Conservation (phyloP, 2,329 filamentous ascomycete species). For the Hirsutella minnesotensis region DNA sequence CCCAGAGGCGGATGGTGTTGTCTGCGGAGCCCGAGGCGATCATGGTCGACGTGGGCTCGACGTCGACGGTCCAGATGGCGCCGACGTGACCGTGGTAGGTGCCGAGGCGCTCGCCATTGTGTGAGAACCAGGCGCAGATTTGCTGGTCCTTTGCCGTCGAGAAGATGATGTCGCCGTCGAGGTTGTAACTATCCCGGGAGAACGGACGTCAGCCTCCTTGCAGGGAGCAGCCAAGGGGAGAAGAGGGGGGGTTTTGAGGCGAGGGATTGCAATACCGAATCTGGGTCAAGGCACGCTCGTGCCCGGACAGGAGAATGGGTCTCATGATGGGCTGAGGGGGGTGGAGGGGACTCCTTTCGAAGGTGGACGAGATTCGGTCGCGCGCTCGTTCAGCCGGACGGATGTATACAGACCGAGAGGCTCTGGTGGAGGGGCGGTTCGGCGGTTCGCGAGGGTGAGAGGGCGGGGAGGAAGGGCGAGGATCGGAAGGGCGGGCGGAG, state of each 20-base stretch:
- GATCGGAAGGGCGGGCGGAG: conserved; percentile 11
- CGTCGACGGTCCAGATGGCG: conserved; percentile 97
- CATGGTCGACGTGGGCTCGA: conserved; percentile 82
- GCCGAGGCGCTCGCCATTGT: conserved; percentile 95
- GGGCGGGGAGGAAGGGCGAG: conserved; percentile 3
- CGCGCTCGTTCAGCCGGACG: no score
- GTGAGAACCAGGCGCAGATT: conserved; percentile 92
- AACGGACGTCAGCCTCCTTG: background rate
- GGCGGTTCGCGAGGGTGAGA: no score
- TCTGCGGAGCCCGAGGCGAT: conserved; percentile 93
- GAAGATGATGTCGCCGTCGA: conserved; percentile 94
- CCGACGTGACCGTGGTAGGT: conserved; percentile 96
- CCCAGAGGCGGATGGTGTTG: conserved; percentile 96
- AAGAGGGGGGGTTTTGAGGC: conserved; percentile 2
- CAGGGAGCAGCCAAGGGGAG: background rate
- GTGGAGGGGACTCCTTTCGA: conserved; percentile 7
- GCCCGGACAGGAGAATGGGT: conserved; percentile 89
- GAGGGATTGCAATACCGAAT: conserved; percentile 55
- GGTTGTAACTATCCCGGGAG: conserved; percentile 56
- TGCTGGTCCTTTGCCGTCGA: conserved; percentile 93
- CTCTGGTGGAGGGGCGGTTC: no score
- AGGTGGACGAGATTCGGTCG: no score
- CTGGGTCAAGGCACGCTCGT: conserved; percentile 93
- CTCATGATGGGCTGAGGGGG: conserved; percentile 57
- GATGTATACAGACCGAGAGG: no score